phyloP scores from a whole-genome alignment of 805 yeast genomes.

The Komagataella pastoris region DNA sequence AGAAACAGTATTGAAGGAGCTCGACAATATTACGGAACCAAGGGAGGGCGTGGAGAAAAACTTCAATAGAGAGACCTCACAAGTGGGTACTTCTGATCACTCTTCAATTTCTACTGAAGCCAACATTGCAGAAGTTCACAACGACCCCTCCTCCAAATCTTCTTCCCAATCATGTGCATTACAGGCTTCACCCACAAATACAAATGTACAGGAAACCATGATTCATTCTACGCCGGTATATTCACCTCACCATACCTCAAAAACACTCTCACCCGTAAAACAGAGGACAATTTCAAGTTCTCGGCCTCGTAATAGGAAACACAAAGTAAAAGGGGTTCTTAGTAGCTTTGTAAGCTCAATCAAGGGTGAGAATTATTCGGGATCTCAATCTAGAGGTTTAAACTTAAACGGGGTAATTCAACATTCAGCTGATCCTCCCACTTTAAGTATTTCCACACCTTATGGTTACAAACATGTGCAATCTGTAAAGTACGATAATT shows the following conservation, averaged over 20 bases:
- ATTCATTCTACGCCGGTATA: background rate
- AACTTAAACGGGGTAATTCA: background rate
- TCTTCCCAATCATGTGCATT: background rate
- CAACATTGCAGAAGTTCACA: background rate
- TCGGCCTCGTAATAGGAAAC: background rate
- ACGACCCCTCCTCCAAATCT: background rate
- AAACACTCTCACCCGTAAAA: background rate
- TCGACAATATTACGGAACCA: background rate
- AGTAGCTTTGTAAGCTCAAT: background rate
- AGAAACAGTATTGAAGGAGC: background rate
- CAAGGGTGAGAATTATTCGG: background rate
- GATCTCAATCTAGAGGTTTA: background rate
- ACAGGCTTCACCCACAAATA: background rate
- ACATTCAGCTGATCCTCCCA: background rate
- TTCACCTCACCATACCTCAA: background rate
- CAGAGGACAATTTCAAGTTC: background rate
- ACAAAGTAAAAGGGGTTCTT: background rate
- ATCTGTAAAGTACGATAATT: conserved; percentile 83
- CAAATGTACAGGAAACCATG: background rate
- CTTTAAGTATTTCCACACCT: conserved; percentile 71
- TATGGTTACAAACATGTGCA: conserved; percentile 83
- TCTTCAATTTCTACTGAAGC: background rate
- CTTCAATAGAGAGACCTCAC: background rate
- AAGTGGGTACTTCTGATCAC: background rate
- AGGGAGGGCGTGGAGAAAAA: background rate